Evolutionary conservation across 768 basidiomycete genomes (phyloP), one percentile per base, ranked within the genome.

Genomic region (Boletus bicolor): DNA sequence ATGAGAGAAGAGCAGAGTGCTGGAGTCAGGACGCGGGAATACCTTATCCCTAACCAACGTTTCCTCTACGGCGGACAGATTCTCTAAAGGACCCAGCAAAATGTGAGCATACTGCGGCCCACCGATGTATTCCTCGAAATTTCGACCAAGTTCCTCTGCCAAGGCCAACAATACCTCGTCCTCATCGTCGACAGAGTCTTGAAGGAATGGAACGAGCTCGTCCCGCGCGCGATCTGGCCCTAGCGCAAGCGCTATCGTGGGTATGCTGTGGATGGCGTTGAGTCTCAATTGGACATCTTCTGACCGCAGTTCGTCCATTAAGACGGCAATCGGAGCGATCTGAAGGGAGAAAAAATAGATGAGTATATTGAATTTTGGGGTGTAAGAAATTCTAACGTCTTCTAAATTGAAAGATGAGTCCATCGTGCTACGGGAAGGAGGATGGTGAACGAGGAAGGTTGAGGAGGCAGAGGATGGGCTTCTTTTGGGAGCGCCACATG

Each of bases 171-270:
- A 78, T 32, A 99, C 95, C 68, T 99, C 97, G 72, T 99, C 97
- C 74, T 99, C 97, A 67, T 99, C 97, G 72, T 99, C 97, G 62
- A 99, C 86, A n/a, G 93, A 95, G 68, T 99, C 96, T 76, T 94
- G 93, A 51, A 99, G 83, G 78, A 99, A 99, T 1, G 94, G 92
- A 59, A 99, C 83, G 63, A 99, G 83, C 71, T 99, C 97, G 53
- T 93, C 90, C 59, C 96, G 85, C 26, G 95, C 91, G 64, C 97
- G 91, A 78, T 95, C 90, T 42, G 93, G 86, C 7, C 97, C 96
- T 49, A 99, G 81, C 17, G 97, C 97, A 59, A 99, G 83, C 6
- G 96, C 96, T 75, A 99, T 99, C 46, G 97, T 99, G 49, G 94
- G 93, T 67, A 99, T 84, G 74, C 95, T 91, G 74, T 94, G 93